Conservation (phyloP, 192 early-diverging fungal species). For the Radiomyces spectabilis region DNA sequence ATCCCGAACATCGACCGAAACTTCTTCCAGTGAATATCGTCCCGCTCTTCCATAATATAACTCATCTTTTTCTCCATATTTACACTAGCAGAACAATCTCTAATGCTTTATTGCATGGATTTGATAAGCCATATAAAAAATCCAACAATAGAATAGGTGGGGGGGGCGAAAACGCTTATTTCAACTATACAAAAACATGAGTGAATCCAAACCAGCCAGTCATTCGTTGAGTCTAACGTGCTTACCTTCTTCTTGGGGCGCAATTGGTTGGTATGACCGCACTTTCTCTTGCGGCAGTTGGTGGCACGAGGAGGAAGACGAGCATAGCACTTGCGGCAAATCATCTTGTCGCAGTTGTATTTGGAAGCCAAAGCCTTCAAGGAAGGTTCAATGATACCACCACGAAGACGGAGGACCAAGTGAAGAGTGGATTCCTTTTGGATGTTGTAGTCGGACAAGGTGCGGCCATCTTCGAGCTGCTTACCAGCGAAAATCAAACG, state of each 20-base stretch:
- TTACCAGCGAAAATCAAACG: constrained; percentile 76
- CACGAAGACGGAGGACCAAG: constrained; percentile 72
- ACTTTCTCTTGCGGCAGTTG: constrained; percentile 99
- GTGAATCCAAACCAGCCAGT: no score
- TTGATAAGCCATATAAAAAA: neutral
- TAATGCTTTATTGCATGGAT: neutral
- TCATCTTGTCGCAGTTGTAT: constrained; percentile 99
- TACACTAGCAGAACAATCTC: neutral
- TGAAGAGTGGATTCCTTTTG: constrained; percentile 79
- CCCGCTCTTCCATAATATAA: no score
- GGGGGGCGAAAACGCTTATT: neutral
- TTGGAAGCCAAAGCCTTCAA: constrained; percentile 97
- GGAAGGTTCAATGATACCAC: constrained; percentile 95
- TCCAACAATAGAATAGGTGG: no score
- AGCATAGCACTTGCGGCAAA: constrained; percentile 99
- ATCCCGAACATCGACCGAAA: neutral
- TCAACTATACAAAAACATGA: neutral
- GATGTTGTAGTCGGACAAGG: constrained; percentile 71
- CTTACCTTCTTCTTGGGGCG: constrained; percentile 96
- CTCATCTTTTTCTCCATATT: neutral
- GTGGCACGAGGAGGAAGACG: constrained; percentile 98
- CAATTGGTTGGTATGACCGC: constrained; percentile 98
- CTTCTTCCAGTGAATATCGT: neutral
- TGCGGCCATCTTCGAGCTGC: constrained; percentile 73
- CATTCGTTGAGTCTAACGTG: neutral